These are phyloP conservation scores for Mortierella sp. DNA, from an alignment of 371 early-diverging fungal genomes.

Conservation along the genomic window DNA sequence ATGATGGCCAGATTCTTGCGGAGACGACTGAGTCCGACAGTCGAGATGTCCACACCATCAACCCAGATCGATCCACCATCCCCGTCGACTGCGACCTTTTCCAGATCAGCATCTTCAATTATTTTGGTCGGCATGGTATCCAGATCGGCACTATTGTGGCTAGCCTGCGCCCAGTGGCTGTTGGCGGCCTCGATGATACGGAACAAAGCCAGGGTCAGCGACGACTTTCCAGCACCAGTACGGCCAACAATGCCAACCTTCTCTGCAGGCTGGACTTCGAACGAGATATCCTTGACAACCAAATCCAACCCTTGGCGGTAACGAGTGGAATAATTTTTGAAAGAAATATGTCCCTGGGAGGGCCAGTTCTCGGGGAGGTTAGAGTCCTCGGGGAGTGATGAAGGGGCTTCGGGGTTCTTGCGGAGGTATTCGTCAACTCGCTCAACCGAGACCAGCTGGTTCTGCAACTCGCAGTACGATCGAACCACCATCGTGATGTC, in stretches of 20 bases:
- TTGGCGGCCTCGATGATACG: constrained; percentile 75
- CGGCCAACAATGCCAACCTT: constrained; percentile 57
- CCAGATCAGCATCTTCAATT: background rate
- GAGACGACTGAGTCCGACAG: constrained; percentile 17
- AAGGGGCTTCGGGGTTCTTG: constrained; percentile 68
- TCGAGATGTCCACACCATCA: constrained; percentile 79
- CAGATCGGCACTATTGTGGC: constrained; percentile 68
- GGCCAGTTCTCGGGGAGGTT: constrained; percentile 68
- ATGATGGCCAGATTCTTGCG: constrained; percentile 71
- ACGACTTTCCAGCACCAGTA: constrained; percentile 80
- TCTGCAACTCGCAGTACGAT: constrained; percentile 67
- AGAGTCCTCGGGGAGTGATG: constrained; percentile 16
- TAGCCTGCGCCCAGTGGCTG: constrained; percentile 16
- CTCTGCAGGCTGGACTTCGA: constrained; percentile 34
- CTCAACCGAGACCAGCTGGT: constrained; percentile 60
- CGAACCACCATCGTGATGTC: constrained; percentile 63
- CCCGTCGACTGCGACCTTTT: constrained; percentile 16
- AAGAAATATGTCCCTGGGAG: constrained; percentile 73
- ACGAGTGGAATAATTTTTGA: constrained; percentile 75
- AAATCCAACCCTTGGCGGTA: constrained; percentile 81
- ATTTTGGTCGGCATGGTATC: constrained; percentile 66
- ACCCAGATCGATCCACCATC: constrained; percentile 38
- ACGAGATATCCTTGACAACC: constrained; percentile 69
- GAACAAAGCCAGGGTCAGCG: constrained; percentile 76
- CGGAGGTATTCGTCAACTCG: constrained; percentile 70